Base-by-base conservation (phyloP, 2,329 filamentous ascomycete genomes). In the Botrytis sinoallii region DNA sequence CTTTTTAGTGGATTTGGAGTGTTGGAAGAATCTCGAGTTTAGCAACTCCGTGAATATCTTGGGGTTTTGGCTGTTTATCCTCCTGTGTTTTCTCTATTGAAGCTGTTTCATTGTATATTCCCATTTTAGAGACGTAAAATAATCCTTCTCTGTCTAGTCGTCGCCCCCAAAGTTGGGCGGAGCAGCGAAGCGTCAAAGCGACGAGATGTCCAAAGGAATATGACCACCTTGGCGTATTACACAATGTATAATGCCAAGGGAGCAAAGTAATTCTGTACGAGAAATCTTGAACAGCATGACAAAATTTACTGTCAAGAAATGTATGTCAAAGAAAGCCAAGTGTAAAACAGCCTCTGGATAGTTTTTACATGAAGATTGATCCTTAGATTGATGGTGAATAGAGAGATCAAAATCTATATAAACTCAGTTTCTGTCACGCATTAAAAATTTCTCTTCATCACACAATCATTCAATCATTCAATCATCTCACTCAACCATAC, bases 41-140 rank as follows among this genome's bases (percentile, higher is more conserved):
- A 9, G n/a, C 7, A 57, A 29, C n/a, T 18, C 14, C 3, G n/a
- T 3, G 25, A 29, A 29, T 1, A 29, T 29, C 4, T 52, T 7
- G 18, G 12, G 0, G 25, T 0, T 16, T 9, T 5, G 14, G 14
- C 3, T 29, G n/a, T 29, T 18, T 57, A 8, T 32, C n/a, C 9
- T 29, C 52, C 52, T 8, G 0, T 32, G 18, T 57, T 9, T 7
- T 16, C 52, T 57, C 52, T 57, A 18, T 18, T 18, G 52, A 32
- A 4, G n/a, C 1, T 57, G 6, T 9, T 57, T 29, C n/a, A 9
- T 9, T 29, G 3, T 9, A 29, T 2, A 18, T 29, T 18, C 14
- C 14, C 8, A 32, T 1, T 8, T 57, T 8, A 29, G n/a, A 4
- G n/a, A 29, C 18, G 14, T 18, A 18, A 29, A 6, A 14, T 29